phyloP scores from a whole-genome alignment of 2,329 filamentous ascomycete species.

The Colletotrichum navitas region DNA sequence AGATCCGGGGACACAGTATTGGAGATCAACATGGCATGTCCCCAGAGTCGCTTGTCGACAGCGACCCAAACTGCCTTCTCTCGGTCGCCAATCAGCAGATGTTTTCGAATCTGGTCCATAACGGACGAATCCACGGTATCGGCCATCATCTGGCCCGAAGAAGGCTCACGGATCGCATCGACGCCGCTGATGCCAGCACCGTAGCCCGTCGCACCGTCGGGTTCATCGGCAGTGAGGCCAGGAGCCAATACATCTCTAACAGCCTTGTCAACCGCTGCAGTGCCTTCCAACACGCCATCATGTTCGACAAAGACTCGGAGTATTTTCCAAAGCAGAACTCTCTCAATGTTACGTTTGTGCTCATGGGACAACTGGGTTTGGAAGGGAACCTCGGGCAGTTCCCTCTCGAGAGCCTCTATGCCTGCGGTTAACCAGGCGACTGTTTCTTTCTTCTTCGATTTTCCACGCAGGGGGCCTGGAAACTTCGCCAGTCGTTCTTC shows the following conservation, averaged over 20 bases:
- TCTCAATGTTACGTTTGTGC: conserved; percentile 82
- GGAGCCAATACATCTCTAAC: conserved; percentile 82
- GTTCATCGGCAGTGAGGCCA: conserved; percentile 52
- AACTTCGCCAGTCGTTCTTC: conserved; percentile 83
- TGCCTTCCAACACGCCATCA: conserved; percentile 85
- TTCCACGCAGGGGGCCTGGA: conserved; percentile 88
- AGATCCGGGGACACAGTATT: conserved; percentile 81
- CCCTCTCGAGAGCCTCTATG: conserved; percentile 79
- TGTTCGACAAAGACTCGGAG: conserved; percentile 85
- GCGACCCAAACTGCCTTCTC: conserved; percentile 95
- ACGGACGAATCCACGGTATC: conserved; percentile 79
- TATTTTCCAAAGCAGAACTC: conserved; percentile 88
- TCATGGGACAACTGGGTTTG: conserved; percentile 65
- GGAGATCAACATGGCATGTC: conserved; percentile 92
- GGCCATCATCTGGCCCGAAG: conserved; percentile 58
- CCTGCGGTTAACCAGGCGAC: conserved; percentile 82
- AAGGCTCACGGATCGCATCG: conserved; percentile 46
- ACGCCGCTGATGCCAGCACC: conserved; percentile 41
- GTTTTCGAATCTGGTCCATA: conserved; percentile 78
- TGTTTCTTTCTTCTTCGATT: conserved; percentile 96
- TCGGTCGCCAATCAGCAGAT: conserved; percentile 83
- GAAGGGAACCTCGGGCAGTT: conserved; percentile 62
- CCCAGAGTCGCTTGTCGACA: conserved; percentile 94
- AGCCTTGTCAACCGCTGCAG: conserved; percentile 76
- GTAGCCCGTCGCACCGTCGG: conserved; percentile 46